Percentiles rank a stretch among this genome's conserved stretches.
Conservation (phyloP, 139 green algal species). For the Chlamydomonas incerta region DNA sequence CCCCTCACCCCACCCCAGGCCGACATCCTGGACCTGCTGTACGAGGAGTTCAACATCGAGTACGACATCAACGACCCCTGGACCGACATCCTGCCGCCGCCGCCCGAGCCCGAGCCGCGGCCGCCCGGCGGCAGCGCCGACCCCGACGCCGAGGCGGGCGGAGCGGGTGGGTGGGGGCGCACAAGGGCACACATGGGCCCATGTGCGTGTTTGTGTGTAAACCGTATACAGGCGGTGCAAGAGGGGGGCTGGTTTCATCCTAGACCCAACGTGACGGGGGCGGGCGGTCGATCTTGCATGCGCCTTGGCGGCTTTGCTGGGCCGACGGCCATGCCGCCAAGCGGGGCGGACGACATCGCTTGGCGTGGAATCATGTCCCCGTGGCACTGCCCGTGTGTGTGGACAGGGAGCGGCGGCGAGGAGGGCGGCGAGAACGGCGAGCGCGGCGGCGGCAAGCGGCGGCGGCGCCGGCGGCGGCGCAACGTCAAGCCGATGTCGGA, state of each 20-base stretch:
- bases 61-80: conserved; percentile 41
- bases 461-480: conserved; percentile 32
- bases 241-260: no score
- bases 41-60: conserved; percentile 36
- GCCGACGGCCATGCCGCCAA: no score
- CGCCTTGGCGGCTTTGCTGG: no score
- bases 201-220: no score
- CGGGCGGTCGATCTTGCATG: no score
- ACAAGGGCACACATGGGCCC: background rate
- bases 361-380: no score
- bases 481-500: background rate
- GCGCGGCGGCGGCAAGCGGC: background rate
- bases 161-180: conserved; percentile 1
- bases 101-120: background rate
- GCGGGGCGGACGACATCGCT: no score
- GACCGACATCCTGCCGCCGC: background rate
- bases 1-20: conserved; percentile 20
- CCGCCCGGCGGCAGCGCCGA: background rate
- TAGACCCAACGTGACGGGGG: no score
- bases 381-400: no score
- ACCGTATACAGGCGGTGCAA: no score
- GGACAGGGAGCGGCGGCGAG: background rate
- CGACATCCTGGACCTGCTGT: conserved; percentile 41
- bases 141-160: conserved; percentile 3
- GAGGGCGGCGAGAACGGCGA: background rate